Conservation (phyloP, 495 filamentous ascomycete species). For the Trichoderma orchidacearum region DNA sequence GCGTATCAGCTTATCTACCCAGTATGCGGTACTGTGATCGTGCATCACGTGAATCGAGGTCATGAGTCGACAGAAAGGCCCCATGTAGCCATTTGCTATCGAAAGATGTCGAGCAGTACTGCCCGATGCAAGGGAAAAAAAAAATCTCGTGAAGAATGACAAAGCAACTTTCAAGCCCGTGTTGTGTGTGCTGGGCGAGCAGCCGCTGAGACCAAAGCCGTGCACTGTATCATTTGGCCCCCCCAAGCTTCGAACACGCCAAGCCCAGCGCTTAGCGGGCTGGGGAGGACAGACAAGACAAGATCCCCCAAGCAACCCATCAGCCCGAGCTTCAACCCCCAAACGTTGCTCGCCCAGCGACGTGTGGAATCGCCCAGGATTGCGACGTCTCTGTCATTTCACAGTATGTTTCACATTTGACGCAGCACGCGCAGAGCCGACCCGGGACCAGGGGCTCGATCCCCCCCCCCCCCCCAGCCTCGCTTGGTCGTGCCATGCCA, state of each 20-base stretch:
- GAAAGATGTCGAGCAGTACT: not conserved
- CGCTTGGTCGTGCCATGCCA: constrained; percentile 1
- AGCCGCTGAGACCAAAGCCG: not conserved
- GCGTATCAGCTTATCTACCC: not conserved
- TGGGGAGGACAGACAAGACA: not conserved
- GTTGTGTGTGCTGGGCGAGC: not conserved
- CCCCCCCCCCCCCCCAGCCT: not conserved
- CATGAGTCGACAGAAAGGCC: constrained; percentile 1
- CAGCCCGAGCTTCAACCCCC: not conserved
- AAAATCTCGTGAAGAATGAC: not conserved
- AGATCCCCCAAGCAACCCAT: not conserved
- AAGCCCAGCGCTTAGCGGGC: constrained; percentile 1
- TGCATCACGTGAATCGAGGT: constrained; percentile 1
- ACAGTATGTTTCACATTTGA: not conserved
- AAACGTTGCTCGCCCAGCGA: not conserved
- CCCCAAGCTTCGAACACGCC: not conserved
- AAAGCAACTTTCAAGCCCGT: not conserved
- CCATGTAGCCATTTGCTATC: not conserved
- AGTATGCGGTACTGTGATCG: not conserved
- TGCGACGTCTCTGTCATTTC: not conserved
- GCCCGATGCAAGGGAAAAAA: not conserved
- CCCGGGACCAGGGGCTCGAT: not conserved
- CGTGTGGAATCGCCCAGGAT: constrained; percentile 1
- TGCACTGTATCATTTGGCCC: not conserved
- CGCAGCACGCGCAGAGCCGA: not conserved